Evolutionary conservation across 192 early-diverging fungal species (phyloP).

Genomic region (Gamsiella multidivaricata): DNA sequence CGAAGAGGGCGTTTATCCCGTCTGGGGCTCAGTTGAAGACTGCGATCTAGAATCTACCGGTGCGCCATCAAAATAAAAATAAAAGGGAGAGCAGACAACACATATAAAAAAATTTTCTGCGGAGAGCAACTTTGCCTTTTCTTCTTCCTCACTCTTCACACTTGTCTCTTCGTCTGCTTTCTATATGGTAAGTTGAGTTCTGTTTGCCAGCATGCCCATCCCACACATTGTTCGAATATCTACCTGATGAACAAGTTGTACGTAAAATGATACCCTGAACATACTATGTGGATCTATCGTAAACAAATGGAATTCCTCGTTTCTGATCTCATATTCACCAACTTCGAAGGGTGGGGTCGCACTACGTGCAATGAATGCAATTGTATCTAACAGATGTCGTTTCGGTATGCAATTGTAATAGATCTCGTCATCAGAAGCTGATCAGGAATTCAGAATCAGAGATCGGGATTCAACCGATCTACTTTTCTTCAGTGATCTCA

Average conservation of each 20-base stretch:
- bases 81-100: neutral
- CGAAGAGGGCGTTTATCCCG: too few relatives aligned
- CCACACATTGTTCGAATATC: neutral
- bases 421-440: too few relatives aligned
- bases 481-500: neutral
- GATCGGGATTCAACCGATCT: too few relatives aligned
- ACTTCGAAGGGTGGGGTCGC: too few relatives aligned
- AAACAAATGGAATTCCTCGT: slow-evolving; percentile 59
- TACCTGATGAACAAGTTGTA: slow-evolving; percentile 57
- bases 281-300: slow-evolving; percentile 54
- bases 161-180: neutral
- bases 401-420: too few relatives aligned
- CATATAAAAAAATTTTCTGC: slow-evolving; percentile 1
- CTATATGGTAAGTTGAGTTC: slow-evolving; percentile 22
- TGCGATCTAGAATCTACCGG: too few relatives aligned
- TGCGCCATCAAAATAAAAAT: too few relatives aligned
- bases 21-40: too few relatives aligned
- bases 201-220: too few relatives aligned
- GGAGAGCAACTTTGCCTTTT: neutral
- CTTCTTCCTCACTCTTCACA: neutral
- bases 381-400: too few relatives aligned
- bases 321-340: slow-evolving; percentile 49
- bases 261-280: slow-evolving; percentile 58
- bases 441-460: too few relatives aligned
- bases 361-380: too few relatives aligned